Conservation (phyloP, 306 rosid species). For the Amphicarpaea edgeworthii region DNA sequence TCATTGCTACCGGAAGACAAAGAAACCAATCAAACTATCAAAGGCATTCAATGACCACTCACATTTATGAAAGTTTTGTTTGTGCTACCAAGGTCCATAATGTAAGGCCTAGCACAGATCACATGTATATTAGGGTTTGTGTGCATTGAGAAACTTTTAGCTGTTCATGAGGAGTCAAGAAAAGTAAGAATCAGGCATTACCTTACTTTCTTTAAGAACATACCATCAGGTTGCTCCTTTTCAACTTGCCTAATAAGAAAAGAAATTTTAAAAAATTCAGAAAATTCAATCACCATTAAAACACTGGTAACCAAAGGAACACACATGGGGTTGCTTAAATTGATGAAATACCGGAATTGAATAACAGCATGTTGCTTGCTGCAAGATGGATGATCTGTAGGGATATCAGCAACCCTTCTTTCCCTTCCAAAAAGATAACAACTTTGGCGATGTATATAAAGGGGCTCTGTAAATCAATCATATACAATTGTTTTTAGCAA, state of each 20-base stretch:
- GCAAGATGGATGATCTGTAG: conserved; percentile 99
- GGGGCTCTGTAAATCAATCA: conserved; percentile 79
- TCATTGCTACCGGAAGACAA: conserved; percentile 11
- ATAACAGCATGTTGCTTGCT: conserved; percentile 99
- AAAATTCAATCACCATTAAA: conserved; percentile 1
- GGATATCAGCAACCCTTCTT: conserved; percentile 96
- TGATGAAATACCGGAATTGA: conserved; percentile 76
- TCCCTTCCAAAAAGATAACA: conserved; percentile 98
- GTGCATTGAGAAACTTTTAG: conserved; percentile 30
- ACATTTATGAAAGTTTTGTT: conserved; percentile 94
- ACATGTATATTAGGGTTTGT: conserved; percentile 40
- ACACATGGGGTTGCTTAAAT: conserved; percentile 1
- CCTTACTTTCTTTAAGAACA: conserved; percentile 65
- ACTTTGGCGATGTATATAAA: conserved; percentile 95
- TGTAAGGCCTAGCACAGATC: conserved; percentile 71
- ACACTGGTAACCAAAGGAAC: conserved; percentile 35
- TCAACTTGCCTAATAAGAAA: conserved; percentile 77
- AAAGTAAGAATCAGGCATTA: conserved; percentile 45
- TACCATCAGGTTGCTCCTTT: conserved; percentile 84
- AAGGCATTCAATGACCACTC: conserved; percentile 51
- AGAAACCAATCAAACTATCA: conserved; percentile 5
- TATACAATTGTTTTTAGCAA: conserved; percentile 45
- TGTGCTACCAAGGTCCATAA: conserved; percentile 99
- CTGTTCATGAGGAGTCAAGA: neutral
- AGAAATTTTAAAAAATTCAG: conserved; percentile 2